These are phyloP conservation scores for Stachybotrys chartarum DNA, from an alignment of 2,329 filamentous ascomycete genomes.

Conservation along the genomic window DNA sequence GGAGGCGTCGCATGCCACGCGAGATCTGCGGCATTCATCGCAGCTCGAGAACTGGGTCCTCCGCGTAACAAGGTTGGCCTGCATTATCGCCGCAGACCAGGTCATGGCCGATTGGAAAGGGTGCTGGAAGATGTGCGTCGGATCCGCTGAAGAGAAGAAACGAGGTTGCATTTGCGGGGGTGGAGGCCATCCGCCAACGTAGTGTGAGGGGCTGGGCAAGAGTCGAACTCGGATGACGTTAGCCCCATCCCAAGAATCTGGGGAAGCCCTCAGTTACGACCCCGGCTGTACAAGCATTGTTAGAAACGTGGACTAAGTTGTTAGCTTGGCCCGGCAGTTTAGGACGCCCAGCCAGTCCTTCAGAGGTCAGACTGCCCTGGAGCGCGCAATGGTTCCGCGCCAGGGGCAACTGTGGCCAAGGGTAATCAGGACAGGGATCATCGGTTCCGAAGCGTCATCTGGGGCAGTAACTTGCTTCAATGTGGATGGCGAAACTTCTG, in stretches of 20 bases:
- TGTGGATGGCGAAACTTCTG: no score
- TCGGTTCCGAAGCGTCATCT: background rate
- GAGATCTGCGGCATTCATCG: constrained; percentile 21
- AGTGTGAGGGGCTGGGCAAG: background rate
- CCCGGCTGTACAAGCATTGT: no score
- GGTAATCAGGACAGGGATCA: background rate
- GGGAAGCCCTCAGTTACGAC: background rate
- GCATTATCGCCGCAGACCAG: constrained; percentile 5
- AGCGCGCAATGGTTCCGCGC: no score
- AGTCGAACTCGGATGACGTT: no score
- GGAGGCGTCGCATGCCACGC: constrained; percentile 21
- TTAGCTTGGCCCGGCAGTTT: no score
- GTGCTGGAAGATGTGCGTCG: background rate
- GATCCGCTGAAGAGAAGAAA: background rate
- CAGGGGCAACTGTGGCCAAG: background rate
- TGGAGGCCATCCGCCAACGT: background rate
- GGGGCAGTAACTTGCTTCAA: background rate
- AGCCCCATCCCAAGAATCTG: background rate
- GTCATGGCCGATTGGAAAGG: background rate
- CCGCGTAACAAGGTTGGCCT: constrained; percentile 11
- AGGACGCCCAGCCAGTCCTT: no score
- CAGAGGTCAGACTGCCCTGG: no score
- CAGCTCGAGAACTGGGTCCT: constrained; percentile 28
- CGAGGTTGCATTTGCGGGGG: background rate
- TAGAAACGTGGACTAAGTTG: no score